Evolutionary conservation across 768 basidiomycete genomes (phyloP), one percentile per base, ranked within the genome.

Genomic region (Tulasnella sp.): DNA sequence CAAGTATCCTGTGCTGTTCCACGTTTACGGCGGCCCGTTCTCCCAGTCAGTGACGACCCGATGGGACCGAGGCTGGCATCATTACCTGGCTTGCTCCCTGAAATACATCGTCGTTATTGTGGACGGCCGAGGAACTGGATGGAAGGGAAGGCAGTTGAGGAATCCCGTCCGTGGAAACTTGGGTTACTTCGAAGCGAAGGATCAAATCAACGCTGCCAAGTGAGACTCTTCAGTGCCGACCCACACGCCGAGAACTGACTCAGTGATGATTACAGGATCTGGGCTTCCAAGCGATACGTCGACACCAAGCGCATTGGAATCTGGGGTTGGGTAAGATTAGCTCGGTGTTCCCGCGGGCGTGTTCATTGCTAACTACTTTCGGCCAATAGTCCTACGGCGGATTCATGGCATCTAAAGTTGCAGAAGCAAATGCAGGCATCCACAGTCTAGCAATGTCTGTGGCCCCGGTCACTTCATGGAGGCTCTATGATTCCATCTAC

Each of bases 91-190:
- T 18, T 92, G 93, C 82, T 89, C 90, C 31, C 86, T 94, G 75
- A 90, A 94, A 81, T 97, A 96, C 84, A 88, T 99, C 48, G 88
- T 97, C 44, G 94, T 99, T 77, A 86, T 89, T 52, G 93, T 98
- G 52, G 98, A 99, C 83, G 96, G 96, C 0, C 90, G 98, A 31
- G 98, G 97, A 0, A 99, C 97, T 0, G 97, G 97, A 1, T 95
- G 88, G 87, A 94, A 93, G 84, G 98, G 98, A 1, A 89, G 97
- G 48, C 87, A 87, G 80, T 85, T 98, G 85, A 88, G 97, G 80
- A 97, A 97, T 84, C 90, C 93, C 0, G 93, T 99, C n/a, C 93
- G 94, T 83, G 90, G 91, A 78, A 92, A 97, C 83, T 88, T 99
- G 6, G 98, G 98, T 0, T 92, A 90, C 83, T 95, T 90, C 87